Conservation (phyloP, 1,284 basidiomycete species). For the Ceratobasidium sp. region DNA sequence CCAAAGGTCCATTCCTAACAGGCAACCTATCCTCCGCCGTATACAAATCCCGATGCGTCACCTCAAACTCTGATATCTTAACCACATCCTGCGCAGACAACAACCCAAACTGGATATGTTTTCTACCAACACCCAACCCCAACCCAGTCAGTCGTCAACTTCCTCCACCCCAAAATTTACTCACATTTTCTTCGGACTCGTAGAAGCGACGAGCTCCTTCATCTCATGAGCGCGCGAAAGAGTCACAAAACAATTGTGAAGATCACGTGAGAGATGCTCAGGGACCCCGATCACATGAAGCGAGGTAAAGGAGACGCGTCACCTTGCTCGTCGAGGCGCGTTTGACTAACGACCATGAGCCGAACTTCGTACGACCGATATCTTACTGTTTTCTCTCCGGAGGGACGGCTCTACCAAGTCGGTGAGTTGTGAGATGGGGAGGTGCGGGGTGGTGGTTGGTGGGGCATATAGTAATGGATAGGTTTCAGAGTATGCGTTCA, state of each 20-base stretch:
- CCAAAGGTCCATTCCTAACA: too few relatives aligned
- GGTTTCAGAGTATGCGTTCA: slow-evolving; percentile 95
- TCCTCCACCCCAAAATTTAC: not conserved
- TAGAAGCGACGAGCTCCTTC: slow-evolving; percentile 80
- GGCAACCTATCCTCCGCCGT: slow-evolving; percentile 82
- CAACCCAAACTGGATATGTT: slow-evolving; percentile 93
- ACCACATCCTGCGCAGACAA: slow-evolving; percentile 94
- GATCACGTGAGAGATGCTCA: slow-evolving; percentile 1
- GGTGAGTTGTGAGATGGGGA: too few relatives aligned
- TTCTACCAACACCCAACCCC: slow-evolving; percentile 68
- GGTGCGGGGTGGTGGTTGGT: not conserved
- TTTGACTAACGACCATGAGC: slow-evolving; percentile 69
- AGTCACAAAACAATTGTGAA: slow-evolving; percentile 37
- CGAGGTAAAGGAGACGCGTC: slow-evolving; percentile 44
- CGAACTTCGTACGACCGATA: slow-evolving; percentile 87
- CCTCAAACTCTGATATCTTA: slow-evolving; percentile 93
- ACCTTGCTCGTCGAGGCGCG: slow-evolving; percentile 24
- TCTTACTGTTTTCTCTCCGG: slow-evolving; percentile 94
- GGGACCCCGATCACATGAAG: too few relatives aligned
- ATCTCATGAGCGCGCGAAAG: slow-evolving; percentile 60
- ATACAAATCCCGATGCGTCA: slow-evolving; percentile 92
- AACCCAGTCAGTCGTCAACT: slow-evolving; percentile 14
- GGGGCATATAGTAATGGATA: slow-evolving; percentile 39
- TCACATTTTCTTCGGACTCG: slow-evolving; percentile 50
- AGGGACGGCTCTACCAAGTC: slow-evolving; percentile 97